phyloP scores from a whole-genome alignment of 129 eudicot genomes.

The Ambrosia trifida region DNA sequence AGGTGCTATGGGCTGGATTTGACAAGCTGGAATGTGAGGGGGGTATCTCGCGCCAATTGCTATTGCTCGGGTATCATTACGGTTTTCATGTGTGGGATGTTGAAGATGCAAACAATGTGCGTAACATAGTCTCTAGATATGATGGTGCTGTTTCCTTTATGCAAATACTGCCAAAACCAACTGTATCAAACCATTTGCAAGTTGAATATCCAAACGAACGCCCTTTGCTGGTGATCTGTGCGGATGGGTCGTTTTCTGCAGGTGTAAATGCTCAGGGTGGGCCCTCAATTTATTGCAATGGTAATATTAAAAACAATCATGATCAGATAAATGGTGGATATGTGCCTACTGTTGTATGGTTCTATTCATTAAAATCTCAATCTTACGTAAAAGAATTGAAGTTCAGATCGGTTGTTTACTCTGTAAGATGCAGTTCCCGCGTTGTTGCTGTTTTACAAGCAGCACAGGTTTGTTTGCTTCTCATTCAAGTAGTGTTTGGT shows the following conservation, averaged over 20 bases:
- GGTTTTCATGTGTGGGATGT: slow-evolving; percentile 99
- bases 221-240: slow-evolving; percentile 72
- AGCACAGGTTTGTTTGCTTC: slow-evolving; percentile 60
- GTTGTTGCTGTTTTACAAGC: slow-evolving; percentile 78
- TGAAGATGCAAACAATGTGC: slow-evolving; percentile 75
- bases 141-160: slow-evolving; percentile 85
- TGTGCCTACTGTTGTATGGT: slow-evolving; percentile 71
- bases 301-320: slow-evolving; percentile 41
- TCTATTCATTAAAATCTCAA: slow-evolving; percentile 81
- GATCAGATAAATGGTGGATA: slow-evolving; percentile 44
- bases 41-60: slow-evolving; percentile 47
- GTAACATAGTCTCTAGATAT: slow-evolving; percentile 60
- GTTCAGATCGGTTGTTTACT: slow-evolving; percentile 74
- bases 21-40: slow-evolving; percentile 76
- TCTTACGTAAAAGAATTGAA: slow-evolving; percentile 63
- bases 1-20: slow-evolving; percentile 95
- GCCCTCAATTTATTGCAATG: slow-evolving; percentile 26
- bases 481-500: not conserved
- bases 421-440: slow-evolving; percentile 84
- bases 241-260: slow-evolving; percentile 69
- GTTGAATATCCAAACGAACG: slow-evolving; percentile 60
- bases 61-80: slow-evolving; percentile 72
- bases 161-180: slow-evolving; percentile 74
- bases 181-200: slow-evolving; percentile 35
- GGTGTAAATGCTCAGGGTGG: slow-evolving; percentile 52